Conservation (phyloP, 1,284 basidiomycete species). For the Ceratobasidium papillatum region DNA sequence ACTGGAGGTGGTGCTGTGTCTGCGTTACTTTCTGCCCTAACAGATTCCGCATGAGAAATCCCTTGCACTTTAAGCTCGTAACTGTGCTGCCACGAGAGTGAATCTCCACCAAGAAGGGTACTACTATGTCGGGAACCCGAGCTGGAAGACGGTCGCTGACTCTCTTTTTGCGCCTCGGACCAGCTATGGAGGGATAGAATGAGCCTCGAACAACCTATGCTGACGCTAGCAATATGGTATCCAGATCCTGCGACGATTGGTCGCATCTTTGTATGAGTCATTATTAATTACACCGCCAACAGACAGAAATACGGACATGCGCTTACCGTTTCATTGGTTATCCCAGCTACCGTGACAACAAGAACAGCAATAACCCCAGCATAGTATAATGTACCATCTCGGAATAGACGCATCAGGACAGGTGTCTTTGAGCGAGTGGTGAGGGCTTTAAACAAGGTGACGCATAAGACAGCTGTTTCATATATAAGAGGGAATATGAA, state of each 20-base stretch:
- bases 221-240: slow-evolving; percentile 20
- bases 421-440: neutral
- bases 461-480: slow-evolving; percentile 3
- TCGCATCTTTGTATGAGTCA: neutral
- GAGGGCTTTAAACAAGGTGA: neutral
- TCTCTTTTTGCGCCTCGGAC: slow-evolving; percentile 5
- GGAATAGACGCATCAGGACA: slow-evolving; percentile 19
- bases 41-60: neutral
- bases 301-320: neutral
- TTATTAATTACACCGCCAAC: neutral
- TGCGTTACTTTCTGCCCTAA: neutral
- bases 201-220: slow-evolving; percentile 30
- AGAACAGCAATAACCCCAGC: slow-evolving; percentile 2
- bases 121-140: neutral
- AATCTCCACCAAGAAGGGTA: neutral
- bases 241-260: slow-evolving; percentile 18
- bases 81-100: neutral
- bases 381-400: slow-evolving; percentile 31
- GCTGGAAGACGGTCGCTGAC: neutral
- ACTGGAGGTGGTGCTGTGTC: neutral
- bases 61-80: neutral
- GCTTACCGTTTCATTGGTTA: neutral
- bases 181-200: slow-evolving; percentile 26
- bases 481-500: slow-evolving; percentile 19
- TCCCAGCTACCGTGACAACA: slow-evolving; percentile 1